Conservation (phyloP, 768 basidiomycete species). For the Lactarius evosmus region DNA sequence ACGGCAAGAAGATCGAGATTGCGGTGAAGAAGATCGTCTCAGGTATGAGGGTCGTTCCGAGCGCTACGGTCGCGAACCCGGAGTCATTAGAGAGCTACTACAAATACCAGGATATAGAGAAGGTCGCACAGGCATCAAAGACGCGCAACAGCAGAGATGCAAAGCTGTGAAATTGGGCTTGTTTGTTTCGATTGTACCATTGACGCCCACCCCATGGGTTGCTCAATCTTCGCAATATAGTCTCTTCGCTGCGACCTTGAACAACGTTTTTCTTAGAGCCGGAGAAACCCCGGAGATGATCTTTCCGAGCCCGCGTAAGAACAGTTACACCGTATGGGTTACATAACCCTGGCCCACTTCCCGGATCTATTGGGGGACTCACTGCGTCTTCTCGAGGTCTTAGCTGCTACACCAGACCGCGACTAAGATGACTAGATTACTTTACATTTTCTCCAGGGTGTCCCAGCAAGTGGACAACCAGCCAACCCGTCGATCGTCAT, state of each 20-base stretch:
- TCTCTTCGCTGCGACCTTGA: too few species aligned
- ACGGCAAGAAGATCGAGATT: slow-evolving; percentile 77
- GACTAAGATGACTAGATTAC: too few species aligned
- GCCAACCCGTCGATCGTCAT: too few species aligned
- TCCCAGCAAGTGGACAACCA: too few species aligned
- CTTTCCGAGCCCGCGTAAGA: not conserved
- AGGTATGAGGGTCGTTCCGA: slow-evolving; percentile 59
- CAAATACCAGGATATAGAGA: slow-evolving; percentile 54
- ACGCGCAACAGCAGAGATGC: not conserved
- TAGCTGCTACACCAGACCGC: too few species aligned
- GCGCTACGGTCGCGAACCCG: slow-evolving; percentile 73
- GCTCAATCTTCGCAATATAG: not conserved
- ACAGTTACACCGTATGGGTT: too few species aligned
- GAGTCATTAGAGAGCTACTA: slow-evolving; percentile 63
- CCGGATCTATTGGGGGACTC: too few species aligned
- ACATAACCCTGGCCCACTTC: too few species aligned
- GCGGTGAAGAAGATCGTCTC: slow-evolving; percentile 76
- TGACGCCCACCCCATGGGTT: not conserved
- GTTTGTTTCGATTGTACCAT: not conserved
- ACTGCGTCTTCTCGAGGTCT: too few species aligned
- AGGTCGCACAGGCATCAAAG: slow-evolving; percentile 15
- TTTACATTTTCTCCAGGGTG: too few species aligned
- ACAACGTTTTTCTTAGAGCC: too few species aligned
- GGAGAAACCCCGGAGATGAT: not conserved
- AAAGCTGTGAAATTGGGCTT: slow-evolving; percentile 1